phyloP scores from a whole-genome alignment of 192 early-diverging fungal species.

The Jimgerdemannia flammicorona region DNA sequence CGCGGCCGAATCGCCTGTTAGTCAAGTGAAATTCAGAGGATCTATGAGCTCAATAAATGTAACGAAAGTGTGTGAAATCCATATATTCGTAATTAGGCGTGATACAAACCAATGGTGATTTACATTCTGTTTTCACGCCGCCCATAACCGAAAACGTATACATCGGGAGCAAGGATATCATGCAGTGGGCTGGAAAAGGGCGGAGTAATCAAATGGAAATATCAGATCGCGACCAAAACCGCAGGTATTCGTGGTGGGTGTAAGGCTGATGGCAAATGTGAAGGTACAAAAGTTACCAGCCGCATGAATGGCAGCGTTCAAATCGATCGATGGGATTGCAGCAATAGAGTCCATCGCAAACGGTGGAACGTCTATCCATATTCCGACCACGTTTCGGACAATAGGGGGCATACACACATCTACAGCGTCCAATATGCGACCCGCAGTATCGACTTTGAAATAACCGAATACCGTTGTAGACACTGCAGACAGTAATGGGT shows the following conservation, averaged over 20 bases:
- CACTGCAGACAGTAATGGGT: slow-evolving; percentile 17
- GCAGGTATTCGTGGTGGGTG: too few relatives aligned
- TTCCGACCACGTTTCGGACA: slow-evolving; percentile 23
- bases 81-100: not conserved
- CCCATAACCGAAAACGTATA: slow-evolving; percentile 20
- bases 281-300: slow-evolving; percentile 20
- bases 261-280: not conserved
- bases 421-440: slow-evolving; percentile 42
- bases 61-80: not conserved
- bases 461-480: slow-evolving; percentile 55
- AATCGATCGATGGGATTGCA: slow-evolving; percentile 31
- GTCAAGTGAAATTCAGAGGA: not conserved
- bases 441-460: slow-evolving; percentile 42
- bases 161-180: slow-evolving; percentile 35
- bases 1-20: slow-evolving; percentile 29
- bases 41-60: not conserved
- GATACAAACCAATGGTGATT: slow-evolving; percentile 28
- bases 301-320: slow-evolving; percentile 43
- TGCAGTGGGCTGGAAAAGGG: slow-evolving; percentile 29
- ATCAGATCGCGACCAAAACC: not conserved
- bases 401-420: slow-evolving; percentile 49
- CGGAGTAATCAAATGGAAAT: not conserved
- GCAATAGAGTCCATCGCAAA: slow-evolving; percentile 11
- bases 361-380: slow-evolving; percentile 44
- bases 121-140: slow-evolving; percentile 48